Base-by-base conservation (phyloP, 2,329 filamentous ascomycete species). In the Aspergillus sclerotialis region DNA sequence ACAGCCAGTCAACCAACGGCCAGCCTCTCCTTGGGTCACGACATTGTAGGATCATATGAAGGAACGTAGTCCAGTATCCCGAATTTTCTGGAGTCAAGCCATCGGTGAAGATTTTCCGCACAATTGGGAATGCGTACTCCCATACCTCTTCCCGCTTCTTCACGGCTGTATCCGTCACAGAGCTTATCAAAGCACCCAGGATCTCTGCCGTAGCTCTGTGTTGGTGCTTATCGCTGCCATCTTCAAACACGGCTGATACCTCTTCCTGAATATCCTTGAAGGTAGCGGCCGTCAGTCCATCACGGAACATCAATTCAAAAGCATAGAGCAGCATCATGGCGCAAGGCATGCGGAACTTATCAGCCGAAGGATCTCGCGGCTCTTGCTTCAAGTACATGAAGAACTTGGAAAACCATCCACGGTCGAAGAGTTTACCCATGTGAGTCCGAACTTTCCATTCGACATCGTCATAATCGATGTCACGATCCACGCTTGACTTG, bases 341-440 rank as follows among this genome's bases (percentile, higher is more conserved):
- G 52, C 84, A 89, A 21, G 82, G 80, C 73, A 94, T 89, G 35
- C 89, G 78, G 68, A 98, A 96, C 34, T 90, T 77, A 57, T 98
- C 90, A 1, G 84, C 74, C 4, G 74, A 75, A 0, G 78, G 64
- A 55, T 96, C 90, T 28, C 90, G 80, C 2, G 92, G 90, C 59
- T 96, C 90, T 61, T 96, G 92, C 65, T 95, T 96, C 67, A 96
- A 75, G 56, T 90, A 96, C 15, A 81, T 84, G 53, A 98, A 98
- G 61, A 82, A 90, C 32, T 82, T 82, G 28, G 76, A 76, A 47
- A 95, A 80, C 93, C 92, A 98, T 17, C 86, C 76, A 31, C 80
- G 80, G 39, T 84, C 86, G 42, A 98, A 69, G 27, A 88, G 70
- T 36, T 74, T 73, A 30, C 89, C 92, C 52, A 98, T 92, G 52